phyloP scores from a whole-genome alignment of 495 filamentous ascomycete species.

The Aspergillus ellipticus region DNA sequence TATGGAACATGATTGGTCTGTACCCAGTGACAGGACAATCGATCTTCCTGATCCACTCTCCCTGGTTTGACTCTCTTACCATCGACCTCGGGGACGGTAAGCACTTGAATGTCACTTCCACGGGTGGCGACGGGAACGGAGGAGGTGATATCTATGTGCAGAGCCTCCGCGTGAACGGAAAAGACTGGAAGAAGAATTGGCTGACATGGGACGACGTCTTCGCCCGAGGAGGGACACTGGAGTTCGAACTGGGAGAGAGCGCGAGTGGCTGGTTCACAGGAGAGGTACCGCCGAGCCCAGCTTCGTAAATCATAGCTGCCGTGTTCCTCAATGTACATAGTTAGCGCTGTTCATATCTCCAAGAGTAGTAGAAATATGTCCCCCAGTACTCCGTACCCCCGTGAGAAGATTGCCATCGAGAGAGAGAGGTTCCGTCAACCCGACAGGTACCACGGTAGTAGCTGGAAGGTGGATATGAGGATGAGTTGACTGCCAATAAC shows the following conservation, averaged over 20 bases:
- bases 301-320: constrained; percentile 21
- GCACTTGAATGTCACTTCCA: constrained; percentile 41
- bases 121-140: constrained; percentile 39
- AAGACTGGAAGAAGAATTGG: constrained; percentile 50
- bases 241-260: constrained; percentile 48
- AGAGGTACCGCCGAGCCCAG: constrained; percentile 52
- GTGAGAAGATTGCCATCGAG: background rate
- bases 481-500: background rate
- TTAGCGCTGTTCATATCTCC: background rate
- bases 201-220: constrained; percentile 54
- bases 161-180: constrained; percentile 45
- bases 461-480: background rate
- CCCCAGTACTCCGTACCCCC: background rate
- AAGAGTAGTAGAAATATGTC: background rate
- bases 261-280: constrained; percentile 47
- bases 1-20: constrained; percentile 60
- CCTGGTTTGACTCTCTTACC: constrained; percentile 51
- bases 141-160: constrained; percentile 45
- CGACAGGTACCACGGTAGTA: background rate
- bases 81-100: constrained; percentile 47
- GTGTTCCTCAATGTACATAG: background rate
- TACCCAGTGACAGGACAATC: constrained; percentile 55
- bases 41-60: constrained; percentile 53
- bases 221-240: constrained; percentile 48
- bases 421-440: background rate